Evolutionary conservation across 75 land plant species (phyloP).

Genomic region (Picea sitchensis): DNA sequence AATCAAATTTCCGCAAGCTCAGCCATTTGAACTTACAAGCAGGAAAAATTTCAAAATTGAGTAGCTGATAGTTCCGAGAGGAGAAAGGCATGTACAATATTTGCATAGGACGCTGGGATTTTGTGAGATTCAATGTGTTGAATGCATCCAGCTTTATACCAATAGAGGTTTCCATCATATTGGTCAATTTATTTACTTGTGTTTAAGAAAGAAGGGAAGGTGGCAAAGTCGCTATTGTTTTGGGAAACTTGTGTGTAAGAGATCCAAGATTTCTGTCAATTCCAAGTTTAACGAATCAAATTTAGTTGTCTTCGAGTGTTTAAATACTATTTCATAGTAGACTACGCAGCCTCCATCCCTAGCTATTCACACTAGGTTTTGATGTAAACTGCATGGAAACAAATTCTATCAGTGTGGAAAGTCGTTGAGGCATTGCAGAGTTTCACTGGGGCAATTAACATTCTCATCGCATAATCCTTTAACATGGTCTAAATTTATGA

Average conservation of each 20-base stretch:
- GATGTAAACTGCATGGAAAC: neutral
- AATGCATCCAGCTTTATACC: neutral
- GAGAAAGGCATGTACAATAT: neutral
- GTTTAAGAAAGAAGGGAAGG: neutral
- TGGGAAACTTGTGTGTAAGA: constrained; percentile 8
- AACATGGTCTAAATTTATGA: neutral
- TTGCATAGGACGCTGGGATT: neutral
- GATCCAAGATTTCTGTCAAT: constrained; percentile 1
- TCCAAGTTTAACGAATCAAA: neutral
- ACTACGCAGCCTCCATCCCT: neutral
- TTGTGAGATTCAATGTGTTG: neutral
- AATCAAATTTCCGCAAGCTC: neutral
- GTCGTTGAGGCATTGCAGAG: neutral
- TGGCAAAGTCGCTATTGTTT: neutral
- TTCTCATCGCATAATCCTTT: neutral
- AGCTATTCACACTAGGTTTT: neutral
- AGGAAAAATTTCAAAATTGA: neutral
- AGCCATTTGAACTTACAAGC: neutral
- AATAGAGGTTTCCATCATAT: neutral
- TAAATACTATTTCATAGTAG: neutral
- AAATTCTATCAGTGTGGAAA: neutral
- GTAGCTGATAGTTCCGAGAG: constrained; percentile 3
- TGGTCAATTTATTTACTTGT: neutral
- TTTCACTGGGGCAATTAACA: neutral
- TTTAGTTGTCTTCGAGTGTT: neutral